A percentile compares a stretch with the other conserved stretches of the same genome.
Evolutionary conservation across 805 yeast genomes (phyloP).

Genomic region (Starmerella gropengiesseri): DNA sequence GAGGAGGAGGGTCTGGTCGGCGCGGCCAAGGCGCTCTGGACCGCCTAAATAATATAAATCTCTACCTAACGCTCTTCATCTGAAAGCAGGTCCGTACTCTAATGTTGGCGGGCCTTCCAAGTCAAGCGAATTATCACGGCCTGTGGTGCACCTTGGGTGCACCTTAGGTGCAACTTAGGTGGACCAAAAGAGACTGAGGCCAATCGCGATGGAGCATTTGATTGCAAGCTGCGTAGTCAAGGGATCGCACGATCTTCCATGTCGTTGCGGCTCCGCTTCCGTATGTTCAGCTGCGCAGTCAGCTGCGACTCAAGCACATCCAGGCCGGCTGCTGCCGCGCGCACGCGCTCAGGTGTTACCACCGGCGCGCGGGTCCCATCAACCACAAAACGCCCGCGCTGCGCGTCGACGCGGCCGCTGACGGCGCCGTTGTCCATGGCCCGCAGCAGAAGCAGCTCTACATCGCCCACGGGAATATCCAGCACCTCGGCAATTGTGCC

Average conservation of each 20-base stretch:
- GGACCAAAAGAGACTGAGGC: no score
- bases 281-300: slow-evolving; percentile 3
- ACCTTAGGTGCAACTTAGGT: no score
- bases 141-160: no score
- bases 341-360: slow-evolving; percentile 17
- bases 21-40: slow-evolving; percentile 55
- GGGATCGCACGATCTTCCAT: not conserved
- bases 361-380: slow-evolving; percentile 19
- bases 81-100: no score
- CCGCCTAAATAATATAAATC: slow-evolving; percentile 31
- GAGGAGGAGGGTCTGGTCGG: slow-evolving; percentile 69
- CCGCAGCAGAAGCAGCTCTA: slow-evolving; percentile 23
- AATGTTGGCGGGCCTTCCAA: no score
- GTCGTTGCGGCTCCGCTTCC: slow-evolving; percentile 10
- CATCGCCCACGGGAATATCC: slow-evolving; percentile 9
- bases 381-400: slow-evolving; percentile 17
- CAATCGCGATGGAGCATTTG: no score
- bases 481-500: slow-evolving; percentile 13
- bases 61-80: no score
- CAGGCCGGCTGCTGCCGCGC: slow-evolving; percentile 15
- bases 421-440: slow-evolving; percentile 23
- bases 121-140: no score
- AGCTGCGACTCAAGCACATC: slow-evolving; percentile 11
- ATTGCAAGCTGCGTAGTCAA: no score
- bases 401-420: slow-evolving; percentile 24